Base-by-base conservation (phyloP, 306 rosid species). In the Vigna nakashimae region DNA sequence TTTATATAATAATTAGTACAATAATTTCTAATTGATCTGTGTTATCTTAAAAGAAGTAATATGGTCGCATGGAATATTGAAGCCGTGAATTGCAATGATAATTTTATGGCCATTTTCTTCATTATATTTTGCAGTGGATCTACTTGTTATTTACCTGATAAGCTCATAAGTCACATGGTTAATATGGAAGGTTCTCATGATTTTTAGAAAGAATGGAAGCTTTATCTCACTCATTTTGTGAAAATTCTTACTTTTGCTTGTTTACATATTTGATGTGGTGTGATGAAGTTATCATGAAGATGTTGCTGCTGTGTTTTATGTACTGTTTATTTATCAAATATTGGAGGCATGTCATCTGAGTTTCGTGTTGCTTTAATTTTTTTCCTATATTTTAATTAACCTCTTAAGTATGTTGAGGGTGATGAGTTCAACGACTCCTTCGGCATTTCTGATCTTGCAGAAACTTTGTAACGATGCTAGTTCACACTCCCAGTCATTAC, bases 211-310 rank as follows among this genome's bases (percentile, higher is more conserved):
- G 58, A 12, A 26, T 71, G 60, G 82, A 71, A 72, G 75, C 71
- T 55, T 75, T 12, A 40, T 76, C 46, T 79, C 67, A 63, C 59
- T 79, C 24, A 40, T 56, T 34, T 46, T 69, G 8, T 70, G 17
- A 64, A 69, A 45, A 48, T 57, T 74, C 45, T 6, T 22, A 53
- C 16, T 42, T 34, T 16, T 53, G 50, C 69, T 52, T 46, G 58
- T 32, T 65, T 20, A 14, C 12, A 36, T 56, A 18, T 52, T 50
- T 66, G 51, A 43, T 56, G 52, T 45, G 62, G 56, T 59, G 43
- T 52, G 4, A n/a, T 48, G 8, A 15, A 36, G 22, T 64, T 64
- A 34, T 42, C 40, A 38, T 26, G 12, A 59, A 67, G 42, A 17
- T 73, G 65, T 20, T 67, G 71, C 57, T 79, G 68, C 50, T 69